Evolutionary conservation across 2,329 filamentous ascomycete genomes (phyloP).

Genomic region (Colletotrichum paranaense): DNA sequence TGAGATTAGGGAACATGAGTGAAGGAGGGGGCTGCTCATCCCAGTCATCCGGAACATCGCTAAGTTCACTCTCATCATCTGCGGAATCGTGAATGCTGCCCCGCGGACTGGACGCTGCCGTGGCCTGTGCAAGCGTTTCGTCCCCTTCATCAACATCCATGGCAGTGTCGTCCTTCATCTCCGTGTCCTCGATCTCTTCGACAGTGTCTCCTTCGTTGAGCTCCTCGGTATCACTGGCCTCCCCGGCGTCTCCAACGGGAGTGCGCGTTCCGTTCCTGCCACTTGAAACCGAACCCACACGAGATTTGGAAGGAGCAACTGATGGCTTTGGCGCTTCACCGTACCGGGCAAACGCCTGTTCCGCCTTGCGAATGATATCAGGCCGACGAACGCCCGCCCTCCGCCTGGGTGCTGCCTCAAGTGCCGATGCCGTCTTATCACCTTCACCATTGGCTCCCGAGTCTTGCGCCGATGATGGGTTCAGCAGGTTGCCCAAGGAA

Average conservation of each 20-base stretch:
- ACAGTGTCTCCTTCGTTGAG: conserved; percentile 53
- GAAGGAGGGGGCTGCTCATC: conserved; percentile 67
- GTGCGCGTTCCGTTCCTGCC: conserved; percentile 56
- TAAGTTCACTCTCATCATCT: conserved; percentile 77
- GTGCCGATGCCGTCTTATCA: conserved; percentile 46
- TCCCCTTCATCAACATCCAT: conserved; percentile 36
- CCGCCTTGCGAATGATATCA: conserved; percentile 71
- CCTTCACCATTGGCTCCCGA: conserved; percentile 53
- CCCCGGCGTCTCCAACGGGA: conserved; percentile 46
- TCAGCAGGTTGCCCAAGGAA: conserved; percentile 55
- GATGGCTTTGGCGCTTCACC: conserved; percentile 60
- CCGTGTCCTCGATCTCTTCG: conserved; percentile 29
- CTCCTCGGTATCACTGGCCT: conserved; percentile 51
- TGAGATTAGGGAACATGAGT: conserved; percentile 64
- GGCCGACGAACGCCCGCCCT: conserved; percentile 62
- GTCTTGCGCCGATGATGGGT: conserved; percentile 54
- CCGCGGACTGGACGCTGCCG: conserved; percentile 59
- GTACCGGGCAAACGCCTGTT: conserved; percentile 65
- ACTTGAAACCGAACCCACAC: conserved; percentile 63
- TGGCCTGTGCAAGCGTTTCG: conserved; percentile 41
- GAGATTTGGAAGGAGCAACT: conserved; percentile 53
- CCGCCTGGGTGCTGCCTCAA: conserved; percentile 53
- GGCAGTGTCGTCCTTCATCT: conserved; percentile 40
- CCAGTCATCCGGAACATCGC: conserved; percentile 70
- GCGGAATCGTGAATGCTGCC: conserved; percentile 73